phyloP scores from a whole-genome alignment of 148 eudicot genomes.

The Selenicereus undatus region DNA sequence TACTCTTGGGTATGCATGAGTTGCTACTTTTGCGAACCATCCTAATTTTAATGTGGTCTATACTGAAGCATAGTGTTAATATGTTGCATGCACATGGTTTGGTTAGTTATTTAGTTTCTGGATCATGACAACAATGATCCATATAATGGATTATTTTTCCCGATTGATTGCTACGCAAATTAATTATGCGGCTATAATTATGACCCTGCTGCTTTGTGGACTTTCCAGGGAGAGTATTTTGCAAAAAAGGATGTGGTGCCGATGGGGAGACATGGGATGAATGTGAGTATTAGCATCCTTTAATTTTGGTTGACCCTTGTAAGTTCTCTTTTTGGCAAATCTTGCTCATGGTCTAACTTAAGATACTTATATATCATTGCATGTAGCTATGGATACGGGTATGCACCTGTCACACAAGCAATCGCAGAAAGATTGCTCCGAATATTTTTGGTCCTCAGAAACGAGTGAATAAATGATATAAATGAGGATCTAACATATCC shows the following conservation, averaged over 20 bases:
- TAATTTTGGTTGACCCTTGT: slow-evolving; percentile 4
- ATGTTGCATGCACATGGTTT: neutral
- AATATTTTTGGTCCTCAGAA: neutral
- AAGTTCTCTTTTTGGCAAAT: slow-evolving; percentile 8
- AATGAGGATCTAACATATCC: neutral
- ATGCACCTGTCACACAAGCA: neutral
- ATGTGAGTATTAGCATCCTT: slow-evolving; percentile 52
- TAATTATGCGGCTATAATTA: neutral
- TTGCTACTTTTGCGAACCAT: neutral
- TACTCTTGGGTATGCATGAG: neutral
- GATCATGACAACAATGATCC: neutral
- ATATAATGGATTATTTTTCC: neutral
- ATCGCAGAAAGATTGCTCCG: neutral
- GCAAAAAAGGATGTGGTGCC: slow-evolving; percentile 92
- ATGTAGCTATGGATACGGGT: neutral
- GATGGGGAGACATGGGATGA: slow-evolving; percentile 97
- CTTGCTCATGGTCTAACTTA: neutral
- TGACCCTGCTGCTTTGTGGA: slow-evolving; percentile 1
- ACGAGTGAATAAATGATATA: neutral
- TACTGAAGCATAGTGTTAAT: neutral
- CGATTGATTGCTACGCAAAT: neutral
- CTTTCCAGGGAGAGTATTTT: slow-evolving; percentile 87
- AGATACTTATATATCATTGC: neutral
- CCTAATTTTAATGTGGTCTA: neutral
- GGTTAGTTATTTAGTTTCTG: neutral